Evolutionary conservation across 768 basidiomycete genomes (phyloP).

Genomic region (Tephrocybe sp.): DNA sequence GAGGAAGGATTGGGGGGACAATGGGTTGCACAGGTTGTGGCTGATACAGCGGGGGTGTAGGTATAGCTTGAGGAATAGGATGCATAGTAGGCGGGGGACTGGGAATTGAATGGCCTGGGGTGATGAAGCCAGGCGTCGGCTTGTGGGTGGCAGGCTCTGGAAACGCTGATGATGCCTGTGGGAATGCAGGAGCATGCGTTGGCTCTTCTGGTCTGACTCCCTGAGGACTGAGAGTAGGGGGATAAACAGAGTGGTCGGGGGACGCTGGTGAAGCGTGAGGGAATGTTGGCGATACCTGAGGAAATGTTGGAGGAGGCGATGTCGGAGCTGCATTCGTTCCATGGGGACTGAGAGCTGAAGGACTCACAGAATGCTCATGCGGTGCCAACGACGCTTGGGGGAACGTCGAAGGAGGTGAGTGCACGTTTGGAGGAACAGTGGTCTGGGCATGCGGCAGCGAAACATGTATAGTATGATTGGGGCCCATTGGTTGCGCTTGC

Average conservation of each 20-base stretch:
- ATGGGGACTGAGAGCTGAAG: background rate
- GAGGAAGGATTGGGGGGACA: background rate
- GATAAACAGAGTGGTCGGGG: too few relatives aligned
- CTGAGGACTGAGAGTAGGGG: too few relatives aligned
- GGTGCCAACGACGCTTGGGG: background rate
- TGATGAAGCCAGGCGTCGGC: background rate
- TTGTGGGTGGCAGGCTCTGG: background rate
- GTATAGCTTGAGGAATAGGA: background rate
- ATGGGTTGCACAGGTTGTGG: conserved; percentile 1
- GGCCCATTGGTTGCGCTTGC: background rate
- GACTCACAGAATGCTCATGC: background rate
- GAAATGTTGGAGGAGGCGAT: background rate
- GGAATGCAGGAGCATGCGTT: too few relatives aligned
- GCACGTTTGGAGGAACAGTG: too few relatives aligned
- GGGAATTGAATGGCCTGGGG: background rate
- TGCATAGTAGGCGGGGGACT: background rate
- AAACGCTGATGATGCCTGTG: too few relatives aligned
- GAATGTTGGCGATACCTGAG: background rate
- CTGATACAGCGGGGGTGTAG: conserved; percentile 4
- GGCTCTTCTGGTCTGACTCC: too few relatives aligned
- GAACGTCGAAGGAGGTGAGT: background rate
- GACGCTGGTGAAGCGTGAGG: too few relatives aligned
- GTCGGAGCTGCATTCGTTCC: background rate
- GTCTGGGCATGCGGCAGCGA: background rate
- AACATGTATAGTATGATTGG: background rate